These are phyloP conservation scores for Dactylonectria macrodidyma DNA, from an alignment of 2,329 filamentous ascomycete species.

Conservation along the genomic window DNA sequence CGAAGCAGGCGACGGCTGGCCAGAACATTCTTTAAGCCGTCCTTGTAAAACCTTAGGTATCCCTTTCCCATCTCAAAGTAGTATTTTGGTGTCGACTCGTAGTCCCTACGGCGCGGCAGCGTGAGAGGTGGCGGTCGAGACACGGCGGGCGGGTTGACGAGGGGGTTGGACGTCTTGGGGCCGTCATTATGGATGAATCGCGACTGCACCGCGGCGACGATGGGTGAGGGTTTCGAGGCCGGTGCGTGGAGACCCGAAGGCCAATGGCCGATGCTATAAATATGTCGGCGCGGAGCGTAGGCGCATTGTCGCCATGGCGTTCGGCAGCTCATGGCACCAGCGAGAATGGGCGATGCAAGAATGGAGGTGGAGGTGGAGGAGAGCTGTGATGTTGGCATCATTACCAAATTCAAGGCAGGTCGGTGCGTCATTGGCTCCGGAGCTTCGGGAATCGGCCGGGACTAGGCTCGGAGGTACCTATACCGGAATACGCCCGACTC, in stretches of 20 bases:
- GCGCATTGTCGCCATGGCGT: constrained; percentile 51
- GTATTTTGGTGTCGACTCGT: constrained; percentile 58
- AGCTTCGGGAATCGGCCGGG: constrained; percentile 15
- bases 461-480: constrained; percentile 9
- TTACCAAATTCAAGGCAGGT: constrained; percentile 35
- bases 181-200: constrained; percentile 47
- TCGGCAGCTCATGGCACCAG: constrained; percentile 50
- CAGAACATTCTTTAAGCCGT: constrained; percentile 82
- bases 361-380: constrained; percentile 26
- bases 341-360: constrained; percentile 32
- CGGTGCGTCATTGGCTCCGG: constrained; percentile 46
- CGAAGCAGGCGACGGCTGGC: constrained; percentile 72
- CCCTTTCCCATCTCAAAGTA: constrained; percentile 77
- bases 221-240: constrained; percentile 25
- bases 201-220: constrained; percentile 29
- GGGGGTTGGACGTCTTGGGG: constrained; percentile 51
- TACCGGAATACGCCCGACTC: constrained; percentile 1
- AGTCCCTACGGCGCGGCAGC: constrained; percentile 68
- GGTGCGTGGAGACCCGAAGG: constrained; percentile 18
- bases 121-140: constrained; percentile 81
- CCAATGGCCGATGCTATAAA: constrained; percentile 37
- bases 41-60: constrained; percentile 90
- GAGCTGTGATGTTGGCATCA: constrained; percentile 37
- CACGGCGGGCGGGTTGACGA: constrained; percentile 79
- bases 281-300: constrained; percentile 36